Base-by-base conservation (phyloP, 495 filamentous ascomycete genomes). In the Hypoxylon lienhwacheense region DNA sequence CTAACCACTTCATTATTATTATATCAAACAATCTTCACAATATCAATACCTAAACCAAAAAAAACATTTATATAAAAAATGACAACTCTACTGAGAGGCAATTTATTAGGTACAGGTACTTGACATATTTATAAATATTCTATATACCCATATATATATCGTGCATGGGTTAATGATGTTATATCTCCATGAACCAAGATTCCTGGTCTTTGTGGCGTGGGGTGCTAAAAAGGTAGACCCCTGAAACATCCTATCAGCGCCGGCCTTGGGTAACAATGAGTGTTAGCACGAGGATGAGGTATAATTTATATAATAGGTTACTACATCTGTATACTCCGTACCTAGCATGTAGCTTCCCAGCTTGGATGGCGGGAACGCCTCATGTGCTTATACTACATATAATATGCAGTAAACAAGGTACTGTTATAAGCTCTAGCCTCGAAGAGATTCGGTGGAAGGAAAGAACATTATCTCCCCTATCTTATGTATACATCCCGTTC, bases 401-500 rank as follows among this genome's bases (percentile, higher is more conserved):
- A n/a, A n/a, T n/a, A n/a, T n/a, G n/a, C n/a, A n/a, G n/a, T n/a
- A n/a, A n/a, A n/a, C n/a, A n/a, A n/a, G n/a, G n/a, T 12, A 12
- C 2, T 12, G 19, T 39, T 37, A 28, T 42, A 50, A 40, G 47
- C 35, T 42, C 31, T 34, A 52, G 47, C 41, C 47, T 16, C 35
- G 41, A 33, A 8, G 25, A 12, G 40, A 16, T 16, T 16, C 20
- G 34, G 17, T 19, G 32, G 6, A n/a, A 5, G 15, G 4, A 32
- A 28, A 28, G 29, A 31, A 42, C 29, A 25, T 28, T 25, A 24
- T 19, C 47, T 42, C 47, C 46, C 55, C 28, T 51, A 40, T 6
- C 57, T 51, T 36, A 55, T 28, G 47, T 29, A 29, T 39, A 50
- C 50, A 60, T 40, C 45, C 29, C 45, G 31, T 19, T 46, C 50